Percentiles rank a stretch among this genome's conserved stretches.
These are phyloP conservation scores for Nakazawaea ishiwadae DNA, from an alignment of 805 yeast genomes.

Conservation along the genomic window DNA sequence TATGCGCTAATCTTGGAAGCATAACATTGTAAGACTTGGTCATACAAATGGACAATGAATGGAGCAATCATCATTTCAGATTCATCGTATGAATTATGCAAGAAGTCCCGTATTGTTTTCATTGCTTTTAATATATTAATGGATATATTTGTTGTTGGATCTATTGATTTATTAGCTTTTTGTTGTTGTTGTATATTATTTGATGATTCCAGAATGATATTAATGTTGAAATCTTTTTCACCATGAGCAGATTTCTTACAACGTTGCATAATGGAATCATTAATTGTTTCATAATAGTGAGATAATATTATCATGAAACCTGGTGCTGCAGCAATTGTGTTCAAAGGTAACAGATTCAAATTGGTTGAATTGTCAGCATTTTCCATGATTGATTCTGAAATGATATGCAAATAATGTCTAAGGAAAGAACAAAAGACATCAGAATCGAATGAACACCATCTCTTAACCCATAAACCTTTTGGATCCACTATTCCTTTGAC, in stretches of 20 bases:
- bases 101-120: slow-evolving; percentile 30
- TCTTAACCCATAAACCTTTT: slow-evolving; percentile 57
- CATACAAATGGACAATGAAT: slow-evolving; percentile 23
- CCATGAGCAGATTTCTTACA: neutral
- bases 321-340: slow-evolving; percentile 28
- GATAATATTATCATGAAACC: slow-evolving; percentile 41
- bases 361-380: slow-evolving; percentile 2
- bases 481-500: too few relatives aligned
- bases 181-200: neutral
- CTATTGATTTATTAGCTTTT: neutral
- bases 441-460: slow-evolving; percentile 55
- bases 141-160: slow-evolving; percentile 13
- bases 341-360: slow-evolving; percentile 4
- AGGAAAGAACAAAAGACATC: slow-evolving; percentile 58
- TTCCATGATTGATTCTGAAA: slow-evolving; percentile 19
- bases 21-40: slow-evolving; percentile 28
- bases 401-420: slow-evolving; percentile 46
- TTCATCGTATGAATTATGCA: slow-evolving; percentile 24
- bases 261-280: slow-evolving; percentile 11
- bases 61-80: slow-evolving; percentile 20
- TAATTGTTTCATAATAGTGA: slow-evolving; percentile 40
- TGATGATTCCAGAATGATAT: neutral
- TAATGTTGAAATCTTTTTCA: slow-evolving; percentile 10
- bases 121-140: slow-evolving; percentile 26
- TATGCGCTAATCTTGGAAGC: slow-evolving; percentile 33